These are phyloP conservation scores for Vickermania spadyakhi DNA, from an alignment of 208 protist genomes.

Conservation along the genomic window DNA sequence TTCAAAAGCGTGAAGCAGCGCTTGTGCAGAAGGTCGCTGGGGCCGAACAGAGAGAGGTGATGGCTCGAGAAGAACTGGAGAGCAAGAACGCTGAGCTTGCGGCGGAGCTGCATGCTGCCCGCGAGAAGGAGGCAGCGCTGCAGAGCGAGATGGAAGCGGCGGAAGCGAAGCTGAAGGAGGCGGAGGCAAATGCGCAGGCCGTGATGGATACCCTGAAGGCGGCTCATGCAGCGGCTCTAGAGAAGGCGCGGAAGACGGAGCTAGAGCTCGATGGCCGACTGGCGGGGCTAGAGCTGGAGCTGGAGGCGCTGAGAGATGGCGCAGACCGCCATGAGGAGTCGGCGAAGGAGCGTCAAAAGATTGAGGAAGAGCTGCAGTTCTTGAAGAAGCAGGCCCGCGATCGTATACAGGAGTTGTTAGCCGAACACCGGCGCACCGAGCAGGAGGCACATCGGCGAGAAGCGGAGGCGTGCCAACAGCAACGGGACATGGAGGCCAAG, in stretches of 20 bases:
- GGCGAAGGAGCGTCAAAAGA: no score
- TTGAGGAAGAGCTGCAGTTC: no score
- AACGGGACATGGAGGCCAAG: no score
- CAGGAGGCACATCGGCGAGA: no score
- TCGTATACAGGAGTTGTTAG: no score
- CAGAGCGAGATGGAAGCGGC: neutral
- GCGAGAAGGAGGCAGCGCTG: neutral
- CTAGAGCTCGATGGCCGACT: conserved; percentile 14
- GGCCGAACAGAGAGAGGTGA: neutral
- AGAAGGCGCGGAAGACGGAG: conserved; percentile 7
- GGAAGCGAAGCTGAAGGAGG: neutral
- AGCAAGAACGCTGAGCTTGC: neutral
- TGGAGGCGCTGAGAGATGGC: no score
- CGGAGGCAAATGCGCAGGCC: neutral
- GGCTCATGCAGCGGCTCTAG: neutral
- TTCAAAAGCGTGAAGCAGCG: neutral
- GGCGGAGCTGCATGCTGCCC: neutral
- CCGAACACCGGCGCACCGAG: no score
- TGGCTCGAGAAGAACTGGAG: neutral
- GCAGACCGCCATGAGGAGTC: no score
- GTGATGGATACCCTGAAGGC: conserved; percentile 1
- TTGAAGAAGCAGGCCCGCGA: no score
- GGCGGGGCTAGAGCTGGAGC: conserved; percentile 15
- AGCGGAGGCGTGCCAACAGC: no score
- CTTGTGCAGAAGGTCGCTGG: neutral